phyloP scores from a whole-genome alignment of 2,329 filamentous ascomycete species.

The Exophiala oligosperma region DNA sequence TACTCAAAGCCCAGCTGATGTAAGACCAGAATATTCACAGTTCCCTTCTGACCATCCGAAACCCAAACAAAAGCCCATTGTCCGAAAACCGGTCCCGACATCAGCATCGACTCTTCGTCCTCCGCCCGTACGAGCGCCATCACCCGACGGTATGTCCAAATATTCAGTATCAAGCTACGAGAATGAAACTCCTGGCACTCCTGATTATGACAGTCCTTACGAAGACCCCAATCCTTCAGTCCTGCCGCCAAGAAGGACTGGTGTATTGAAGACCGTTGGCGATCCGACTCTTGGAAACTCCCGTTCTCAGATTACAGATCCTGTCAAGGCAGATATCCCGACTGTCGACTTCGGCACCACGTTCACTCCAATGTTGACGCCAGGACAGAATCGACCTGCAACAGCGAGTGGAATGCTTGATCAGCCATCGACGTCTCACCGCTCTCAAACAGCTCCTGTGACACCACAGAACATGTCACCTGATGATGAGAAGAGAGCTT shows the following conservation, averaged over 20 bases:
- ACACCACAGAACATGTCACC: slow-evolving; percentile 10
- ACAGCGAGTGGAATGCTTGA: slow-evolving; percentile 52
- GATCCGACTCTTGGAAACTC: slow-evolving; percentile 44
- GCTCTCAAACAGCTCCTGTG: slow-evolving; percentile 11
- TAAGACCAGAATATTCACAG: slow-evolving; percentile 11
- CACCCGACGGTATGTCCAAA: slow-evolving; percentile 16
- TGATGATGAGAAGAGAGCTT: slow-evolving; percentile 12
- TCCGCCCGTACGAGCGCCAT: slow-evolving; percentile 39
- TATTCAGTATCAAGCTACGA: slow-evolving; percentile 51
- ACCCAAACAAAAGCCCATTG: slow-evolving; percentile 48
- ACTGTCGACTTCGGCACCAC: slow-evolving; percentile 85
- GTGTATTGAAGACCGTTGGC: slow-evolving; percentile 72
- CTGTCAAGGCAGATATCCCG: slow-evolving; percentile 56
- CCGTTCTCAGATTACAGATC: slow-evolving; percentile 41
- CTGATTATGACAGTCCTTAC: slow-evolving; percentile 78
- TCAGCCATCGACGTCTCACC: slow-evolving; percentile 26
- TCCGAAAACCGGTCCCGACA: slow-evolving; percentile 34
- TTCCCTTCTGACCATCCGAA: slow-evolving; percentile 46
- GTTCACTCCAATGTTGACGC: slow-evolving; percentile 61
- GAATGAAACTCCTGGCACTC: slow-evolving; percentile 62
- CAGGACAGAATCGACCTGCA: slow-evolving; percentile 50
- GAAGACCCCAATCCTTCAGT: slow-evolving; percentile 34
- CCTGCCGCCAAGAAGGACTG: slow-evolving; percentile 64
- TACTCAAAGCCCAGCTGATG: slow-evolving; percentile 19
- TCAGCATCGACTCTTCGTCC: slow-evolving; percentile 13